These are phyloP conservation scores for Spongiforma sp. DNA, from an alignment of 1,284 basidiomycete genomes.

Conservation along the genomic window DNA sequence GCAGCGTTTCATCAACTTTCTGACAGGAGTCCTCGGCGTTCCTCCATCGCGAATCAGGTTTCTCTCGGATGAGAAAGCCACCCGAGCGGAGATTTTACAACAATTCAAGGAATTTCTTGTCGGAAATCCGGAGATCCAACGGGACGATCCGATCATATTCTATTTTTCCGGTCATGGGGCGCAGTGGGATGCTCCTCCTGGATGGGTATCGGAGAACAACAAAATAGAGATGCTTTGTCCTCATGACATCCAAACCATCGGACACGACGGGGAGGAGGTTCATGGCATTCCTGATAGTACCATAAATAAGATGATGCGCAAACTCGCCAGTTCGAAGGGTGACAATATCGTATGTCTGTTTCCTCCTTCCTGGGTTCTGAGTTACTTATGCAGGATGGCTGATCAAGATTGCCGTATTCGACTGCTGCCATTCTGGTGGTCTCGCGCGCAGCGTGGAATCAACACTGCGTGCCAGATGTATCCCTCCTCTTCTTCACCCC, in stretches of 20 bases:
- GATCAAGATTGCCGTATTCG: slow-evolving; percentile 20
- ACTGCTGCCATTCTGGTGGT: slow-evolving; percentile 31
- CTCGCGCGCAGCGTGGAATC: slow-evolving; percentile 18
- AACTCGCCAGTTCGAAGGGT: slow-evolving; percentile 57
- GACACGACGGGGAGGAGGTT: slow-evolving; percentile 43
- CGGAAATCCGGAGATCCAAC: slow-evolving; percentile 55
- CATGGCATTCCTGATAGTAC: slow-evolving; percentile 51
- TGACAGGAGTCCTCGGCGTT: slow-evolving; percentile 55
- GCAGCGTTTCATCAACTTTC: slow-evolving; percentile 52
- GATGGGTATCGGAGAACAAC: slow-evolving; percentile 51
- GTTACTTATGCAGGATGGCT: background rate
- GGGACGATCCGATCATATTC: slow-evolving; percentile 63
- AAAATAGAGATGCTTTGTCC: slow-evolving; percentile 61
- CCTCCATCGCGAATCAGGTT: slow-evolving; percentile 57
- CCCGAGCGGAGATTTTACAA: slow-evolving; percentile 53
- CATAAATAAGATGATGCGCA: slow-evolving; percentile 53
- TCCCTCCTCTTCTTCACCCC: slow-evolving; percentile 11
- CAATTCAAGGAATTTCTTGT: slow-evolving; percentile 56
- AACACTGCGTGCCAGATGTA: slow-evolving; percentile 13
- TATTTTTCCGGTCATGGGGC: slow-evolving; percentile 72
- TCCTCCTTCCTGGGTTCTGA: background rate
- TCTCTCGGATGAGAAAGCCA: slow-evolving; percentile 58
- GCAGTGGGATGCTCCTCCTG: slow-evolving; percentile 50
- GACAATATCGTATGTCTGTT: slow-evolving; percentile 52
- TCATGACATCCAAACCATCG: slow-evolving; percentile 52